These are phyloP conservation scores for Fomitopsis pinicola DNA, from an alignment of 1,284 basidiomycete genomes.

Conservation along the genomic window DNA sequence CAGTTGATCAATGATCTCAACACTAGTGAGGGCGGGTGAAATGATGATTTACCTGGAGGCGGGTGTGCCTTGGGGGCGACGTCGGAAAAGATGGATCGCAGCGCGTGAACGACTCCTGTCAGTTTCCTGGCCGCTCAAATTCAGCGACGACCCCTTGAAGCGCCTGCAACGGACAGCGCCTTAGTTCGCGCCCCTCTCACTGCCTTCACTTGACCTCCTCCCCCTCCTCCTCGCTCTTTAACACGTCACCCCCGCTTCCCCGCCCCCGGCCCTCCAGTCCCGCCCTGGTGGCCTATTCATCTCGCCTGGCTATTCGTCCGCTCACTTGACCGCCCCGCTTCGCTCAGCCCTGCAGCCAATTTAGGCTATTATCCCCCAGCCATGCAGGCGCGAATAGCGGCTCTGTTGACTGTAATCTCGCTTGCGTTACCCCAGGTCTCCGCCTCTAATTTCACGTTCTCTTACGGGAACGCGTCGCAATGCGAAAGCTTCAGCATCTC, in stretches of 20 bases:
- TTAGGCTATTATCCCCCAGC: background rate
- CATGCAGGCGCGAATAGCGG: constrained; percentile 4
- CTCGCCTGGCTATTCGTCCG: background rate
- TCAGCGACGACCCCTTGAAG: background rate
- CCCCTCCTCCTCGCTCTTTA: background rate
- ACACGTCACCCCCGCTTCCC: background rate
- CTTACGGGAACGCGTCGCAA: constrained; percentile 43
- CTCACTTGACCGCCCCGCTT: background rate
- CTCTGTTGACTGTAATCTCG: background rate
- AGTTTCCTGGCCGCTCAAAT: background rate
- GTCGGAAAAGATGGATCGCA: background rate
- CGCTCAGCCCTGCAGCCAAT: background rate
- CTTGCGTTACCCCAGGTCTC: background rate
- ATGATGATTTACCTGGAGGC: background rate
- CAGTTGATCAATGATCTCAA: background rate
- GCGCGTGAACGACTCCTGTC: background rate
- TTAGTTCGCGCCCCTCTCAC: background rate
- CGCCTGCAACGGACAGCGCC: background rate
- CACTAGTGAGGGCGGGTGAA: too few species aligned
- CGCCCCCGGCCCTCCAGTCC: background rate
- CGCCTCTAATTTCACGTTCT: constrained; percentile 45
- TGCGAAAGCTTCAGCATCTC: constrained; percentile 57
- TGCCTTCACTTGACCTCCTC: background rate
- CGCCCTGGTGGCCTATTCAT: background rate
- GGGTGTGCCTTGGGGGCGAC: background rate